A percentile compares a stretch with the other conserved stretches of the same genome.
These are phyloP conservation scores for Suillus luteus DNA, from an alignment of 768 basidiomycete genomes.

Conservation along the genomic window DNA sequence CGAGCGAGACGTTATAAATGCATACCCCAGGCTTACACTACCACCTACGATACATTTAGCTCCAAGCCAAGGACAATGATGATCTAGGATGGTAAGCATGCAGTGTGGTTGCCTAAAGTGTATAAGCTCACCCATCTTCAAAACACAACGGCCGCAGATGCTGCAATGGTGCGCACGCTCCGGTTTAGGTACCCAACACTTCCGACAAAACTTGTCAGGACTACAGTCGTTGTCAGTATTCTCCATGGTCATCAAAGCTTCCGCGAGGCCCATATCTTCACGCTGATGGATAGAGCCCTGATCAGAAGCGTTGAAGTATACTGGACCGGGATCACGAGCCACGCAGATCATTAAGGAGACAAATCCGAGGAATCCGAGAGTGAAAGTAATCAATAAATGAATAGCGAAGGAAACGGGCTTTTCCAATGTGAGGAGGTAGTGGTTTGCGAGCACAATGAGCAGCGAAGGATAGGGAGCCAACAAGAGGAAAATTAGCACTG, in stretches of 20 bases:
- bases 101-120: background rate
- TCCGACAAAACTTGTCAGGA: constrained; percentile 73
- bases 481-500: constrained; percentile 57
- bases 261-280: constrained; percentile 52
- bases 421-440: constrained; percentile 59
- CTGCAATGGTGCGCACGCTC: constrained; percentile 81
- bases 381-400: constrained; percentile 63
- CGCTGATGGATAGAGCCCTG: constrained; percentile 33
- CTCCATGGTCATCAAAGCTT: constrained; percentile 56
- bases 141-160: constrained; percentile 72
- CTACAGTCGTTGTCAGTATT: constrained; percentile 56
- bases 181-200: constrained; percentile 79
- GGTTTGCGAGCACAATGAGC: constrained; percentile 64
- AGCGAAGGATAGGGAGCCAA: constrained; percentile 76
- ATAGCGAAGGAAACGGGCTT: constrained; percentile 46
- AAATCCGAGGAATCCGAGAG: constrained; percentile 67
- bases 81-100: constrained; percentile 49
- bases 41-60: constrained; percentile 71
- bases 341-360: constrained; percentile 75
- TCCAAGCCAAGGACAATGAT: constrained; percentile 87
- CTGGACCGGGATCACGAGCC: constrained; percentile 74
- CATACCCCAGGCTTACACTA: background rate
- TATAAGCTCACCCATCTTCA: constrained; percentile 74
- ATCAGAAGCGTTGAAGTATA: constrained; percentile 29
- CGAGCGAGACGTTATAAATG: constrained; percentile 9